Evolutionary conservation across 805 yeast species (phyloP).

Genomic region (Cyberlindnera nakhonratchasimensis): DNA sequence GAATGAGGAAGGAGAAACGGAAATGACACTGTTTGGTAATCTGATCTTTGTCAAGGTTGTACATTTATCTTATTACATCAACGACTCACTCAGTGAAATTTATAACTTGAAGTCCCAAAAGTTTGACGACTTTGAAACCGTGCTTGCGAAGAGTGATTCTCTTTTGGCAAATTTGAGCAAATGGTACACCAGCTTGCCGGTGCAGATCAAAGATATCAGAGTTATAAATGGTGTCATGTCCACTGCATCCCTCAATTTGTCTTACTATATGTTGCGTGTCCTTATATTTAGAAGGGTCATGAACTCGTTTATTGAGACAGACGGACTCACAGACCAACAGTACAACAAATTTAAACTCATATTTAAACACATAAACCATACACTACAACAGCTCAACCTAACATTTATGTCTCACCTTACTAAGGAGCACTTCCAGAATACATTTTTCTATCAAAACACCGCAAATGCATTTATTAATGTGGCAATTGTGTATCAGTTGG

Average conservation of each 20-base stretch:
- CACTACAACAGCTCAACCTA: conserved; percentile 18
- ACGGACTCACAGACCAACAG: conserved; percentile 9
- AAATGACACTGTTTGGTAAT: conserved; percentile 17
- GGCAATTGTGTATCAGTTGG: conserved; percentile 21
- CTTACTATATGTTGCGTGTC: conserved; percentile 22
- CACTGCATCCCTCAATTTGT: conserved; percentile 25
- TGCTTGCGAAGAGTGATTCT: conserved; percentile 16
- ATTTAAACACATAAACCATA: conserved; percentile 16
- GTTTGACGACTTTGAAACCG: conserved; percentile 24
- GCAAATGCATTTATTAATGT: conserved; percentile 21
- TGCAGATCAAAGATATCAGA: conserved; percentile 14
- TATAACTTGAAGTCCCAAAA: conserved; percentile 25
- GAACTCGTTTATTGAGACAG: conserved; percentile 22
- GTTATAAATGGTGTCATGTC: conserved; percentile 13
- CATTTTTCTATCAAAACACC: conserved; percentile 14
- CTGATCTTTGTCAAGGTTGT: conserved; percentile 27
- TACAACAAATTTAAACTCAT: conserved; percentile 15
- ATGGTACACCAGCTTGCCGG: conserved; percentile 26
- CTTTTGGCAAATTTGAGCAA: conserved; percentile 19
- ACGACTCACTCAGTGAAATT: conserved; percentile 23
- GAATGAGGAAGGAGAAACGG: conserved; percentile 6
- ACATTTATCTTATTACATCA: conserved; percentile 25
- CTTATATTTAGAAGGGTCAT: conserved; percentile 27
- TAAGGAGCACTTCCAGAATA: conserved; percentile 19
- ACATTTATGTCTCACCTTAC: conserved; percentile 22